Conservation (phyloP, 108 stramenopile genomes). For the Conticribra guillardii region DNA sequence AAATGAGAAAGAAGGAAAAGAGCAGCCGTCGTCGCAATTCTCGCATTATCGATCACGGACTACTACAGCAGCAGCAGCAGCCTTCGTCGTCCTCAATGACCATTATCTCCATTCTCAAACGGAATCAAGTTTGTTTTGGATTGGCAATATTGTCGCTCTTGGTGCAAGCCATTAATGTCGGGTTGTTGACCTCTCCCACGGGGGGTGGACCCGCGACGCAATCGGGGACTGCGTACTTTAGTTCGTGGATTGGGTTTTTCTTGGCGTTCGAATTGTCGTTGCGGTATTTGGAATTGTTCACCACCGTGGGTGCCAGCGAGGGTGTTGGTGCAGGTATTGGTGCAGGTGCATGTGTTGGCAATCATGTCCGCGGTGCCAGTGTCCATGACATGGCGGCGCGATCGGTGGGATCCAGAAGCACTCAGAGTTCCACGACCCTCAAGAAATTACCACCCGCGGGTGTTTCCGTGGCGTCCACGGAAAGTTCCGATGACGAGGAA, state of each 20-base stretch:
- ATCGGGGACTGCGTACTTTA: constrained; percentile 34
- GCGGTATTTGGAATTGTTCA: constrained; percentile 33
- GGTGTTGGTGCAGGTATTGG: background rate
- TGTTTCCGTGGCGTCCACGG: background rate
- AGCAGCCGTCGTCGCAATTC: background rate
- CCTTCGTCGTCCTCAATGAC: no score
- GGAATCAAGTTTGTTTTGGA: constrained; percentile 5
- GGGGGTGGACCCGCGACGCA: constrained; percentile 39
- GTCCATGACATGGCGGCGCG: background rate
- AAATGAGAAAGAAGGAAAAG: constrained; percentile 7
- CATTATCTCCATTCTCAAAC: background rate
- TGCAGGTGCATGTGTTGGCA: no score
- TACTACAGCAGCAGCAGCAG: no score
- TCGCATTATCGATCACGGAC: no score
- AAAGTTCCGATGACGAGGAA: background rate
- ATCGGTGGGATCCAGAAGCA: background rate
- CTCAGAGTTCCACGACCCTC: background rate
- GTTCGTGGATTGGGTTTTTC: constrained; percentile 25
- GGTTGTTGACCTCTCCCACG: constrained; percentile 17
- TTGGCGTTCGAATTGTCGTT: constrained; percentile 39
- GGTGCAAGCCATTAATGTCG: constrained; percentile 17
- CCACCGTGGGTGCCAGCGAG: background rate
- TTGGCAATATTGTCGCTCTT: constrained; percentile 6
- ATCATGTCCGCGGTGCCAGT: background rate
- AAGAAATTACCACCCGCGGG: no score